Base-by-base conservation (phyloP, 495 filamentous ascomycete species). In the Neurospora sp. region DNA sequence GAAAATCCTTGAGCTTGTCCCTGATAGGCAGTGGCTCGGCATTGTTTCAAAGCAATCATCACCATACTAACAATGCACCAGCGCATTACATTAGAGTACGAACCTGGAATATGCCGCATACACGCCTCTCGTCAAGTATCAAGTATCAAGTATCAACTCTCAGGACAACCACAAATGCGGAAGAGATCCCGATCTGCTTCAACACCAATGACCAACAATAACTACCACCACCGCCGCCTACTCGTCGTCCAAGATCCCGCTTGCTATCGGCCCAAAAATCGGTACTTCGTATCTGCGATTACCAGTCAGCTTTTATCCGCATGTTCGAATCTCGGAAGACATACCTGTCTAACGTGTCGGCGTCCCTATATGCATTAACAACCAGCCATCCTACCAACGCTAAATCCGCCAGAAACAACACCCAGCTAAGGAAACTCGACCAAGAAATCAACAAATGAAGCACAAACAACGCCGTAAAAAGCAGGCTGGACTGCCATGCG, bases 241-340 rank as follows among this genome's bases (percentile, higher is more conserved):
- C 84, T 98, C 95, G 80, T 96, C 91, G 82, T 98, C 95, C 72
- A 98, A 86, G 81, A 97, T 94, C 31, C 91, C 91, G 82, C 92
- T 97, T 44, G 95, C 95, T 79, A 97, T 84, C 41, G 84, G 84
- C 9, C 93, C 93, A 77, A 98, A 91, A 80, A 96, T 88, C 4
- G 95, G 95, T n/a, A 97, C 87, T 80, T 98, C 93, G 74, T 90
- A 90, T 81, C 88, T 87, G 75, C 71, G 9, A 16, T 31, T 31
- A n/a, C 16, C 4, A 38, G 40, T 80, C 10, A 76, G 74, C 39
- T 70, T 35, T n/a, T 31, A 1, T 10, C 69, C 38, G 1, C 31
- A 22, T 31, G 2, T 1, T 9, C 27, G 65, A 22, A 27, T 12
- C 5, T 2, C 38, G 4, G 31, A 37, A 73, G 68, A 69, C 76